Evolutionary conservation across 805 yeast genomes (phyloP), one percentile per base, ranked within the genome.

Genomic region (Candida berthetii): DNA sequence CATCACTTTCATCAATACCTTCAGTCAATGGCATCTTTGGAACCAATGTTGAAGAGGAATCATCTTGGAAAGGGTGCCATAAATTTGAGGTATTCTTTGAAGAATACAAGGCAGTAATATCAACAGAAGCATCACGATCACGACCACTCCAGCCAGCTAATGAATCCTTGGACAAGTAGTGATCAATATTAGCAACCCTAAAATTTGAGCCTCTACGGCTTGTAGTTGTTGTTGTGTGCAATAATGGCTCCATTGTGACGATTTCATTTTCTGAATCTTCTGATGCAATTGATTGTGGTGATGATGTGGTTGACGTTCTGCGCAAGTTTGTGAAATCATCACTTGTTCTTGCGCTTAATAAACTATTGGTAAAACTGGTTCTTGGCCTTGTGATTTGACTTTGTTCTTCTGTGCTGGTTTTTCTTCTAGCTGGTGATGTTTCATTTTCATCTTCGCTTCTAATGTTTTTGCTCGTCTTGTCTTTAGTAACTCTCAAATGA

Each of bases 81-180:
- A 48, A 48, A 36, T 45, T 50, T 15, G 56, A 46, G 16, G 51
- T 53, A 22, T 22, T 22, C 37, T 31, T 15, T 17, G 33, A n/a
- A 16, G 35, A 15, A 31, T 62, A 64, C 33, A 66, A 48, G 1
- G 68, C 64, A 1, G 69, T 65, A 5, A 65, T 62, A 43, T 65
- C 70, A 31, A 63, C 62, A 3, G 68, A 60, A 0, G 62, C 48
- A 28, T 54, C 54, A 14, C 53, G 44, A 37, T 61, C 61, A 3
- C 53, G 42, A 5, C 10, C 14, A 15, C 17, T 36, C 6, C 15
- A 34, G 7, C 16, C 16, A 15, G 36, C 34, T 15, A 58, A 45
- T 0, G 65, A 60, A 25, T 62, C 68, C 20, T 54, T 48, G 8
- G 66, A 57, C 36, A 51, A 52, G 15, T 48, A 41, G 13, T 48